phyloP scores from a whole-genome alignment of 805 yeast species.

The Suhomyces faveliae region DNA sequence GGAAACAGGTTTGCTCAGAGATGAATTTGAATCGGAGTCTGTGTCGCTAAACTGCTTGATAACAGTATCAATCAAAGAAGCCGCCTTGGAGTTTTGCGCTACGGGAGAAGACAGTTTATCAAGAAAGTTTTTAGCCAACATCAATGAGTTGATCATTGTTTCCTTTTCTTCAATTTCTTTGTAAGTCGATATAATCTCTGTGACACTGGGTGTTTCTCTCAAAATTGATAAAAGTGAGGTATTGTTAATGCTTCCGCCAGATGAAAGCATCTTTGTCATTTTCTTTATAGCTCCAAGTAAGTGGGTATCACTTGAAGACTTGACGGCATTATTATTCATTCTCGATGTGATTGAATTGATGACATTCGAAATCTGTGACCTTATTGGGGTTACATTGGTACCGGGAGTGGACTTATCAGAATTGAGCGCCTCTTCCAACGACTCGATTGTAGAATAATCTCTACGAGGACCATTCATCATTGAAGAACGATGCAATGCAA shows the following conservation, averaged over 20 bases:
- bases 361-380: constrained; percentile 34
- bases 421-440: constrained; percentile 24
- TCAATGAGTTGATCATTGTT: constrained; percentile 29
- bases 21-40: background rate
- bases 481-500: constrained; percentile 52
- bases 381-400: constrained; percentile 10
- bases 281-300: constrained; percentile 38
- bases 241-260: constrained; percentile 7
- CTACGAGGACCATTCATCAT: constrained; percentile 33
- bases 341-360: constrained; percentile 31
- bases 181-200: constrained; percentile 22
- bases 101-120: constrained; percentile 12
- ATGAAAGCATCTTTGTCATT: constrained; percentile 34
- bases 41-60: constrained; percentile 14
- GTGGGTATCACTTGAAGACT: constrained; percentile 21
- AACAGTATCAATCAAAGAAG: constrained; percentile 24
- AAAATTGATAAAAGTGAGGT: constrained; percentile 12
- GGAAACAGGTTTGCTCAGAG: background rate
- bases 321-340: constrained; percentile 21
- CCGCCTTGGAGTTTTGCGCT: constrained; percentile 18
- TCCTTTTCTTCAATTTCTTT: constrained; percentile 21
- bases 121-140: constrained; percentile 32
- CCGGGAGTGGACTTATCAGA: constrained; percentile 12
- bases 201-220: constrained; percentile 14
- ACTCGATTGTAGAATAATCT: constrained; percentile 28